Evolutionary conservation across 306 rosid genomes (phyloP).

Genomic region (barrel medic (Medicago truncatula)): DNA sequence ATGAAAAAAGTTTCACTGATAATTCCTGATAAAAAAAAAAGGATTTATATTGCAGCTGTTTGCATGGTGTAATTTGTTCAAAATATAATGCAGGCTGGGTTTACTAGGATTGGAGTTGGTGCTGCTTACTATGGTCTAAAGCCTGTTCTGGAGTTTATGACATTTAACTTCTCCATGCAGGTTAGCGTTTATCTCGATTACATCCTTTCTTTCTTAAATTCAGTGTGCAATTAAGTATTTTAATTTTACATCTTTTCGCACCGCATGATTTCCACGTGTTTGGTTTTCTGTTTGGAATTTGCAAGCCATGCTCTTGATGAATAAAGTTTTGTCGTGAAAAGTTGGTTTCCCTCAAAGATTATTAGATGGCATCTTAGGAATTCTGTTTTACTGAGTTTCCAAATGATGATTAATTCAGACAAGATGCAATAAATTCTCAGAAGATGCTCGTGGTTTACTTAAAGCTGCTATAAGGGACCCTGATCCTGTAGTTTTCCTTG

Average conservation of each 20-base stretch:
- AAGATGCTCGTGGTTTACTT: conserved; percentile 96
- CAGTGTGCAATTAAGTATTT: background rate
- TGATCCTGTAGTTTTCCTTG: conserved; percentile 98
- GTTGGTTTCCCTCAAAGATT: conserved; percentile 1
- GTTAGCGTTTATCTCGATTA: conserved; percentile 51
- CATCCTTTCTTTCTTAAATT: conserved; percentile 20
- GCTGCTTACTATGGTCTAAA: conserved; percentile 95
- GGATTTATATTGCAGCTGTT: conserved; percentile 24
- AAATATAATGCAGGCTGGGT: conserved; percentile 80
- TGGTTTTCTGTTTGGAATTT: background rate
- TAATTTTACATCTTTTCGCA: background rate
- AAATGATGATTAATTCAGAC: conserved; percentile 23
- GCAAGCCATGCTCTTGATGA: background rate
- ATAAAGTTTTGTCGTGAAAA: background rate
- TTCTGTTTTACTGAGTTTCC: conserved; percentile 22
- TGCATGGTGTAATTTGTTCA: conserved; percentile 34
- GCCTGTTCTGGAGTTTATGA: conserved; percentile 96
- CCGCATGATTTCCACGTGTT: background rate
- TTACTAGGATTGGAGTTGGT: conserved; percentile 98
- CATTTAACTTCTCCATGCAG: conserved; percentile 99
- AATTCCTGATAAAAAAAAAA: background rate
- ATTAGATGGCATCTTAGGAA: conserved; percentile 11
- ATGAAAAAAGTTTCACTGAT: conserved; percentile 1
- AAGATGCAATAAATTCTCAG: too few species aligned
- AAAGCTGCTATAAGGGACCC: conserved; percentile 99